Base-by-base conservation (phyloP, 2,329 filamentous ascomycete species). In the Clonostachys rhizophaga region DNA sequence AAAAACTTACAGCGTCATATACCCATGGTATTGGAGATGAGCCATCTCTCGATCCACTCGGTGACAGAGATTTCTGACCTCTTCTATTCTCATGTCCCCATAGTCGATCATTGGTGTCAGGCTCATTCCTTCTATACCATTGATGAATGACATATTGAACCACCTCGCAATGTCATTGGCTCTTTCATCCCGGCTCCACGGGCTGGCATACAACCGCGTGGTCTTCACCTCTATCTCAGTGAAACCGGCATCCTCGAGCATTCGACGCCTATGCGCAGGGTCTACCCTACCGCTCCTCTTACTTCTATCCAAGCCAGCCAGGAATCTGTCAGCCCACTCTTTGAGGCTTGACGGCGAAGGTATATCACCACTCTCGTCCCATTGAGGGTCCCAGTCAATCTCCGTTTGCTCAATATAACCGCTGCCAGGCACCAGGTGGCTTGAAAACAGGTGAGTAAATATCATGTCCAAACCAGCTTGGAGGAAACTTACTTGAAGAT, bases 331-430 rank as follows among this genome's bases (percentile, higher is more conserved):
- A 51, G 85, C 86, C 91, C 91, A 96, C 55, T 80, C 69, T 41
- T 72, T 66, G 14, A 92, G 69, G 30, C 75, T 70, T 8, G 84
- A 81, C 36, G 80, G 68, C 5, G 66, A 54, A 11, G 79, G 74
- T 13, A 87, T 67, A 1, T 81, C 80, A 35, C 77, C 75, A 55
- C 88, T 40, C 13, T 46, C 82, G 52, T 90, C 85, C 58, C 83
- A 87, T 45, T 81, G 81, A 16, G 90, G 89, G 43, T 79, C 73
- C 65, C 88, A 88, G 65, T 97, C 90, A 47, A 97, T 86, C 63
- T 97, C 92, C 43, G 95, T 81, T 55, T 95, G 90, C 66, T 97
- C 91, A 47, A 96, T 76, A 60, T 77, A 79, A 46, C 91, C 92
- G 39, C 72, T 76, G 2, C 85, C 84, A 2, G 90, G 89, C 55